These are phyloP conservation scores for Gaeumannomyces tritici DNA, from an alignment of 2,329 filamentous ascomycete genomes.

Conservation along the genomic window DNA sequence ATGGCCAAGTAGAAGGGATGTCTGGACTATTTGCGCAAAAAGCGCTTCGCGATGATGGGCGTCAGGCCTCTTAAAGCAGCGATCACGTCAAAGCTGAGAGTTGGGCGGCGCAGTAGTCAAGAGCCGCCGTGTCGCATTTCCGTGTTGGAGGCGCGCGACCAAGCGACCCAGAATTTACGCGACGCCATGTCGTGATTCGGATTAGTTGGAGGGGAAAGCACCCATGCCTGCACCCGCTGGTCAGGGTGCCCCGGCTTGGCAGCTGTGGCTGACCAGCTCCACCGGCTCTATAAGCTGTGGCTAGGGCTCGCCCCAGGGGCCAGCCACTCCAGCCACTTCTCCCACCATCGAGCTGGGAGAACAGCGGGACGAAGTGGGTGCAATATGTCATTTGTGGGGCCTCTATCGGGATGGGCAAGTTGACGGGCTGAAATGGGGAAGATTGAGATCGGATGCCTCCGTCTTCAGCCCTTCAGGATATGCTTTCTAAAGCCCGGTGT, in stretches of 20 bases:
- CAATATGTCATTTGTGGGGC: not conserved
- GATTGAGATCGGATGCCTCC: not conserved
- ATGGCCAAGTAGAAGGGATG: not conserved
- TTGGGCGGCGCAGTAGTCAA: not conserved
- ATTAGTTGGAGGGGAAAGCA: not conserved
- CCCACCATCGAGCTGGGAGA: not conserved
- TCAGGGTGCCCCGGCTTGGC: not conserved
- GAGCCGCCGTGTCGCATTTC: not conserved
- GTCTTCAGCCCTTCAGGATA: not conserved
- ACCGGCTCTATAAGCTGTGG: not conserved
- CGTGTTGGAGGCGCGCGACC: not conserved
- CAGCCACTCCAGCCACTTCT: too few species aligned
- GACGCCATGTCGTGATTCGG: not conserved
- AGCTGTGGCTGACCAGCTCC: not conserved
- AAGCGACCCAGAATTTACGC: conserved; percentile 1
- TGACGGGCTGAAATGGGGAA: too few species aligned
- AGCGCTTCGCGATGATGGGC: not conserved
- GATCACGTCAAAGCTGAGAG: not conserved
- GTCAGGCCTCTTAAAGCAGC: not conserved
- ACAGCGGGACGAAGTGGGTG: not conserved
- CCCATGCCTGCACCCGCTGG: not conserved
- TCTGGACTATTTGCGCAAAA: not conserved
- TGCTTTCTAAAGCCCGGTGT: not conserved
- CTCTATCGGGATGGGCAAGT: too few species aligned
- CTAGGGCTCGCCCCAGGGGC: not conserved